Conservation (phyloP, 2,329 filamentous ascomycete species). For the Fusarium stilboides region DNA sequence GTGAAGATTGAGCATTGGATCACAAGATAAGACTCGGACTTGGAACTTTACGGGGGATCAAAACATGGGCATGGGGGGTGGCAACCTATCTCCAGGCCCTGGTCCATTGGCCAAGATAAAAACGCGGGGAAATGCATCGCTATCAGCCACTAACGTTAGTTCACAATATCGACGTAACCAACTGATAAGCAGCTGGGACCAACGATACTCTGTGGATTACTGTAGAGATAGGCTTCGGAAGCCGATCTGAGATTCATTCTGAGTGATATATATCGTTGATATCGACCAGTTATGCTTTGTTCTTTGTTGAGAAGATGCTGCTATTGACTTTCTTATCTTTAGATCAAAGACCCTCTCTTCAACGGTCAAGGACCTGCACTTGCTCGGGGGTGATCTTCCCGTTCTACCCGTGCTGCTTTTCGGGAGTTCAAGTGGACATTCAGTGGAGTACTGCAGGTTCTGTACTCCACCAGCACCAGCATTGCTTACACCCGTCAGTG, state of each 20-base stretch:
- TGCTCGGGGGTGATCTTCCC: background rate
- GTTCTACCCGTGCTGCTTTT: background rate
- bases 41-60: constrained; percentile 3
- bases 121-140: constrained; percentile 44
- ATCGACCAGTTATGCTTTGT: background rate
- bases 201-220: background rate
- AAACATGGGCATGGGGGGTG: constrained; percentile 20
- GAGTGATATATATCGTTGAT: background rate
- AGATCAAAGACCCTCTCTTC: background rate
- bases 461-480: constrained; percentile 8
- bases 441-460: background rate
- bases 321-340: background rate
- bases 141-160: constrained; percentile 40
- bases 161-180: constrained; percentile 7
- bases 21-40: constrained; percentile 3
- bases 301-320: background rate
- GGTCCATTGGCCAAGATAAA: constrained; percentile 35
- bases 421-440: constrained; percentile 2
- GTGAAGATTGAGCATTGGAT: constrained; percentile 14
- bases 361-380: background rate
- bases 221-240: constrained; percentile 24
- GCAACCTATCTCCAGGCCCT: constrained; percentile 27
- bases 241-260: constrained; percentile 4
- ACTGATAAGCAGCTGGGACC: constrained; percentile 35
- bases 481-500: background rate